Percentiles rank a stretch among this genome's conserved stretches.
phyloP scores from a whole-genome alignment of 2,329 filamentous ascomycete genomes.

The Aspergillus fructus region DNA sequence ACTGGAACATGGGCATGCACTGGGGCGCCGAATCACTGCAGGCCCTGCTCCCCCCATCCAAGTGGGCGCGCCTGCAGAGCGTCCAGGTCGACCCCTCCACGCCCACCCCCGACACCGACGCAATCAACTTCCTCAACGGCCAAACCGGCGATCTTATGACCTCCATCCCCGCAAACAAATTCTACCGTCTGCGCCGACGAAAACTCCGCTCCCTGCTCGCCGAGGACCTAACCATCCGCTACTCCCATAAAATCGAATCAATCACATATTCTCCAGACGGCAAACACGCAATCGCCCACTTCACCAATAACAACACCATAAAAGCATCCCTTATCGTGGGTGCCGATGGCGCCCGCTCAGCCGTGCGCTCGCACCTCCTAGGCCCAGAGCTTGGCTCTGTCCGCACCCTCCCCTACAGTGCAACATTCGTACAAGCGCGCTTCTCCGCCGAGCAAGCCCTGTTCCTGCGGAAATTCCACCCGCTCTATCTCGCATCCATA shows the following conservation, averaged over 20 bases:
- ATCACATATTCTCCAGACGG: slow-evolving; percentile 20
- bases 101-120: slow-evolving; percentile 22
- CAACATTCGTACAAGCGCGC: slow-evolving; percentile 46
- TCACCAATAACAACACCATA: slow-evolving; percentile 19
- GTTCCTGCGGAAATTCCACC: slow-evolving; percentile 46
- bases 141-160: slow-evolving; percentile 26
- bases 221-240: slow-evolving; percentile 27
- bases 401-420: slow-evolving; percentile 43
- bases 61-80: slow-evolving; percentile 27
- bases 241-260: slow-evolving; percentile 18
- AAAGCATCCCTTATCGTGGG: slow-evolving; percentile 24
- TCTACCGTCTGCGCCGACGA: slow-evolving; percentile 29
- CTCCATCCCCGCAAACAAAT: slow-evolving; percentile 26
- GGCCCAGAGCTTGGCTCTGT: slow-evolving; percentile 30
- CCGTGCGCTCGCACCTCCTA: slow-evolving; percentile 26
- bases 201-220: slow-evolving; percentile 28
- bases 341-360: slow-evolving; percentile 27
- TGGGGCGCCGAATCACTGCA: slow-evolving; percentile 27
- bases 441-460: slow-evolving; percentile 45
- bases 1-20: slow-evolving; percentile 37
- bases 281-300: slow-evolving; percentile 15
- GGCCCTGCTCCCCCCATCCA: slow-evolving; percentile 21
- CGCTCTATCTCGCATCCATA: slow-evolving; percentile 43
- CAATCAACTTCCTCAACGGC: slow-evolving; percentile 25
- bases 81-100: slow-evolving; percentile 29